These are phyloP conservation scores for Schwanniomyces sp. DNA, from an alignment of 805 yeast species.

Conservation along the genomic window DNA sequence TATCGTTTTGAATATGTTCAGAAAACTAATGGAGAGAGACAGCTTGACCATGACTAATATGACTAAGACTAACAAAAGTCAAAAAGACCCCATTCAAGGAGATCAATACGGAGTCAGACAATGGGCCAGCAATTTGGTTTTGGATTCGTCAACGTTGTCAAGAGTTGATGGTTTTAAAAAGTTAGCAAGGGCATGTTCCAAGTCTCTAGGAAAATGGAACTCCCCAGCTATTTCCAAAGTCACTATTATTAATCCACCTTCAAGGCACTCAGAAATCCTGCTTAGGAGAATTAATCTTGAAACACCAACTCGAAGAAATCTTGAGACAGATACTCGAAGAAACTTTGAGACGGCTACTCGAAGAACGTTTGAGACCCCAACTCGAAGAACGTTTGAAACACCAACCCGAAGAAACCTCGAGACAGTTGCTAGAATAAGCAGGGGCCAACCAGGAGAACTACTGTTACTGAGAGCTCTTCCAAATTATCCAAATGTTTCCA, in stretches of 20 bases:
- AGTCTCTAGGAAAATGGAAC: slow-evolving; percentile 8
- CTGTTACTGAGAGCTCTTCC: background rate
- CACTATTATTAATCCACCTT: background rate
- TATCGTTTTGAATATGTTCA: background rate
- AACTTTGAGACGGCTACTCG: background rate
- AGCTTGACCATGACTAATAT: background rate
- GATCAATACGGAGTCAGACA: background rate
- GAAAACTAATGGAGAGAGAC: background rate
- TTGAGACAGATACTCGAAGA: background rate
- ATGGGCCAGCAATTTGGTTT: background rate
- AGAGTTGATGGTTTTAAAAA: slow-evolving; percentile 6
- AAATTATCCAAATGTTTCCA: background rate
- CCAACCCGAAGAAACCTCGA: background rate
- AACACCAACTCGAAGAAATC: background rate
- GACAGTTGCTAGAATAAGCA: background rate
- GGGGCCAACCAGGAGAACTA: background rate
- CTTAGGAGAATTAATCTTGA: background rate
- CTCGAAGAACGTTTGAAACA: background rate
- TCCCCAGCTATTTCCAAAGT: background rate
- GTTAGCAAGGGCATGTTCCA: slow-evolving; percentile 7
- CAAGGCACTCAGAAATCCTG: background rate
- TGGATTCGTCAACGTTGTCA: background rate
- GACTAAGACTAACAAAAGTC: background rate
- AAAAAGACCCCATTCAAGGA: background rate
- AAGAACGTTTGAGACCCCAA: background rate